These are phyloP conservation scores for Thielaviopsis musarum DNA, from an alignment of 2,329 filamentous ascomycete species.

Conservation along the genomic window DNA sequence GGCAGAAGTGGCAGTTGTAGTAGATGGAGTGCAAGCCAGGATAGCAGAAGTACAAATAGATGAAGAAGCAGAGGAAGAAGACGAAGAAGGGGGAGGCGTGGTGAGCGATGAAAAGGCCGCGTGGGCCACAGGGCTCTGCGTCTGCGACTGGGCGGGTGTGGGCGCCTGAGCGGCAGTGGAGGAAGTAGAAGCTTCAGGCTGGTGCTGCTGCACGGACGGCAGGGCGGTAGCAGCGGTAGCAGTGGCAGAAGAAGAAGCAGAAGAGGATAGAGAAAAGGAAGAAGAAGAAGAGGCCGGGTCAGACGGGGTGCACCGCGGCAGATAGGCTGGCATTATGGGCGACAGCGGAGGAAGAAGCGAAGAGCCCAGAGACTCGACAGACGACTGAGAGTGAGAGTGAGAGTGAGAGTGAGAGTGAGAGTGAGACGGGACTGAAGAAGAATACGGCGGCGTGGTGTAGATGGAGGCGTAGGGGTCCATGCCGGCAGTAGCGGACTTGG, in stretches of 20 bases:
- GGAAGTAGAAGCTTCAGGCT: not conserved
- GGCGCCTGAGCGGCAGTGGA: not conserved
- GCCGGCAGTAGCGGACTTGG: too few relatives aligned
- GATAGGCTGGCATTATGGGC: too few relatives aligned
- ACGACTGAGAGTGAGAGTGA: slow-evolving; percentile 7
- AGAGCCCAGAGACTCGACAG: not conserved
- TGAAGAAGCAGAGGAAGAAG: not conserved
- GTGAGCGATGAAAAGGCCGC: slow-evolving; percentile 1
- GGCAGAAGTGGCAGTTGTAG: not conserved
- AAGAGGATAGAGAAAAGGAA: too few relatives aligned
- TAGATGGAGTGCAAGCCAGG: too few relatives aligned
- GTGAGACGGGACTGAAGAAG: slow-evolving; percentile 7
- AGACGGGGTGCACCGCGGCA: not conserved
- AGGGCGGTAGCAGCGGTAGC: too few relatives aligned
- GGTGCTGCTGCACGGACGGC: not conserved
- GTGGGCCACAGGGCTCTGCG: slow-evolving; percentile 2
- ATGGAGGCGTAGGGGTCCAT: slow-evolving; percentile 4
- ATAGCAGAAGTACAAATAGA: not conserved
- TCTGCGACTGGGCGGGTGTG: not conserved
- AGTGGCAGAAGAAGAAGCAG: not conserved
- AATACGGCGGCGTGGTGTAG: slow-evolving; percentile 3
- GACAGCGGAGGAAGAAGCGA: not conserved
- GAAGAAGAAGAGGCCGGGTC: not conserved
- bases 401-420: slow-evolving; percentile 5
- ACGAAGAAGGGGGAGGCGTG: not conserved